Evolutionary conservation across 768 basidiomycete genomes (phyloP), one percentile per base, ranked within the genome.

Genomic region (Lentinula lateritia): DNA sequence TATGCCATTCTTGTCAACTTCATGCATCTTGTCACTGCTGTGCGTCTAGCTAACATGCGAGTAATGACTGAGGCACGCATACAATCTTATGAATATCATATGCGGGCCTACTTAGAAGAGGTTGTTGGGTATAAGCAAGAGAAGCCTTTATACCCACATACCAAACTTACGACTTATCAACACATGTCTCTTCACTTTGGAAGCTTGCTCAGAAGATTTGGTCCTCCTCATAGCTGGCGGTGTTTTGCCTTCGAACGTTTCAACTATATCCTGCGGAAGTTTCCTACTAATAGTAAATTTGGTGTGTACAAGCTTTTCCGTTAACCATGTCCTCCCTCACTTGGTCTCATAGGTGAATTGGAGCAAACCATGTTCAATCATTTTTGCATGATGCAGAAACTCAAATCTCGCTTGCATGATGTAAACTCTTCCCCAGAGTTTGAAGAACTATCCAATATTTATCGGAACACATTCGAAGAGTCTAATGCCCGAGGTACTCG

Each of bases 101-200:
- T 78, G 59, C 38, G 55, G 0, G 39, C 20, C 3, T 80, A 81
- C 63, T 69, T 80, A 1, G 35, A 34, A 0, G 66, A 63, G 0
- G 23, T 80, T 3, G 54, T 63, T 4, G 50, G 45, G 41, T 42
- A 8, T 42, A 16, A 7, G 6, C 8, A 13, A n/a, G 16, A n/a
- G n/a, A 16, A 13, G 0, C 48, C 63, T 0, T 67, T 80, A 0
- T 81, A 69, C 60, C 72, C 70, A 0, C 66, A 67, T 10, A 61
- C 63, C 4, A 50, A 52, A 0, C 57, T 80, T n/a, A 63, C 62
- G 1, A 71, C 75, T 0, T 76, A 77, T 46, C 77, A 80, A 7
- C 81, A 81, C 61, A 52, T 76, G 3, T 60, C 74, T 0, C 64
- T 82, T 16, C 80, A 81, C 64, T 63, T 78, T 28, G 62, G 64